Percentiles rank a stretch among this genome's conserved stretches.
These are phyloP conservation scores for Oryza australiensis DNA, from an alignment of 176 grass and related monocot genomes.

Conservation along the genomic window DNA sequence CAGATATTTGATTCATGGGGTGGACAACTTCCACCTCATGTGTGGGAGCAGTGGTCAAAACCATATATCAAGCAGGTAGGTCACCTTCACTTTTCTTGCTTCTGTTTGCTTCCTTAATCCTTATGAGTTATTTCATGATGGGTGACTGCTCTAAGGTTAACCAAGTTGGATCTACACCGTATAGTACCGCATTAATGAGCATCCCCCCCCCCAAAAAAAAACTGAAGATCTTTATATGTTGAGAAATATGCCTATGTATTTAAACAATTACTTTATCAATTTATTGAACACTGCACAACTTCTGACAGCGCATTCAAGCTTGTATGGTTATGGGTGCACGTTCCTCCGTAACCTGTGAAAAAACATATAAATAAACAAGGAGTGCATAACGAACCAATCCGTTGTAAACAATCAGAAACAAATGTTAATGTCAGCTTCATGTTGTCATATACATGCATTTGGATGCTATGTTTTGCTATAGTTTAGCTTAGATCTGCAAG, in stretches of 20 bases:
- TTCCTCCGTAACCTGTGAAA: background rate
- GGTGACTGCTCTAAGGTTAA: background rate
- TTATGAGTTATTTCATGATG: slow-evolving; percentile 20
- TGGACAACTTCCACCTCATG: slow-evolving; percentile 93
- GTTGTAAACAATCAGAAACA: slow-evolving; percentile 5
- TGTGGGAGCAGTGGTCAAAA: slow-evolving; percentile 98
- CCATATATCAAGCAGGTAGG: slow-evolving; percentile 90
- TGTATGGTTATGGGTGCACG: slow-evolving; percentile 3
- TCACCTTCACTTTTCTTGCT: slow-evolving; percentile 40
- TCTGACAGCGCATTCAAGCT: background rate
- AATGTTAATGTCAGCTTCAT: slow-evolving; percentile 2
- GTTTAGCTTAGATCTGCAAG: slow-evolving; percentile 31
- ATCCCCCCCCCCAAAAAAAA: background rate
- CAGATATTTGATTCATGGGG: slow-evolving; percentile 99
- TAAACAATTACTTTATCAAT: slow-evolving; percentile 14
- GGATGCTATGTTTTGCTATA: slow-evolving; percentile 13
- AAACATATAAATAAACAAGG: slow-evolving; percentile 2
- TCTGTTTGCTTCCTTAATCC: slow-evolving; percentile 15
- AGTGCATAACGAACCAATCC: background rate
- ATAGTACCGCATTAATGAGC: slow-evolving; percentile 1
- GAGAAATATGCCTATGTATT: slow-evolving; percentile 24
- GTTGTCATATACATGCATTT: slow-evolving; percentile 21
- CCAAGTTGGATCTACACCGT: slow-evolving; percentile 12
- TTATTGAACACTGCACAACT: slow-evolving; percentile 4
- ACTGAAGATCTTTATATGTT: slow-evolving; percentile 7